Conservation (phyloP, 2,329 filamentous ascomycete genomes). For the Gliomastix tumulicola region DNA sequence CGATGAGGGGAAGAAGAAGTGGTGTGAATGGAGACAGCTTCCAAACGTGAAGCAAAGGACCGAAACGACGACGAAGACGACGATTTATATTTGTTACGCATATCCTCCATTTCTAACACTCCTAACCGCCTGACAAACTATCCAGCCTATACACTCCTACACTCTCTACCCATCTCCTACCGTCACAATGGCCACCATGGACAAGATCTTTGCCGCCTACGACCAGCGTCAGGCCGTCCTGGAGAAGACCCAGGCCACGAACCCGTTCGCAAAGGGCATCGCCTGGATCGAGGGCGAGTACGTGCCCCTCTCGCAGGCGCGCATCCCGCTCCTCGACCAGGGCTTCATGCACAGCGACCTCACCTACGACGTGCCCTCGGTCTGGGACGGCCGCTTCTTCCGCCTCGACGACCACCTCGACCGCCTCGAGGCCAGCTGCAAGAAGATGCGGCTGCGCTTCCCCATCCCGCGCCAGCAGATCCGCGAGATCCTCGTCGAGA, state of each 20-base stretch:
- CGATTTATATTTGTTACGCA: neutral
- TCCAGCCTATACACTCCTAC: too few relatives aligned
- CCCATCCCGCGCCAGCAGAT: slow-evolving; percentile 31
- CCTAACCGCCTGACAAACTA: neutral
- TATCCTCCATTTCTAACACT: neutral
- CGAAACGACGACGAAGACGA: neutral
- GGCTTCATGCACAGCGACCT: slow-evolving; percentile 45
- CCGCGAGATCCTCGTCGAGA: slow-evolving; percentile 29
- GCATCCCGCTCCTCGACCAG: slow-evolving; percentile 42
- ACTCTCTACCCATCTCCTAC: too few relatives aligned
- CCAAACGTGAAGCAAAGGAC: neutral
- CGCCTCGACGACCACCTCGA: slow-evolving; percentile 40
- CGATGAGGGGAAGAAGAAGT: neutral
- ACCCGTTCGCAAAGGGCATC: slow-evolving; percentile 33
- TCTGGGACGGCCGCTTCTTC: slow-evolving; percentile 45
- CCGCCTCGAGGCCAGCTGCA: slow-evolving; percentile 33
- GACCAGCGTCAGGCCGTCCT: slow-evolving; percentile 15
- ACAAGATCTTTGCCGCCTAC: slow-evolving; percentile 31
- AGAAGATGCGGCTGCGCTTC: slow-evolving; percentile 34
- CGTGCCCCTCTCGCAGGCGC: slow-evolving; percentile 34
- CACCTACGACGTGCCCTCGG: slow-evolving; percentile 43
- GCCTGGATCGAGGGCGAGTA: slow-evolving; percentile 38
- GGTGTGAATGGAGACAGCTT: neutral
- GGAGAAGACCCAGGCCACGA: slow-evolving; percentile 21
- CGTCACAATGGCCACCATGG: slow-evolving; percentile 31